Percentiles rank a stretch among this genome's conserved stretches.
Evolutionary conservation across 1,284 basidiomycete genomes (phyloP).

Genomic region (Cutaneotrichosporon sp.): DNA sequence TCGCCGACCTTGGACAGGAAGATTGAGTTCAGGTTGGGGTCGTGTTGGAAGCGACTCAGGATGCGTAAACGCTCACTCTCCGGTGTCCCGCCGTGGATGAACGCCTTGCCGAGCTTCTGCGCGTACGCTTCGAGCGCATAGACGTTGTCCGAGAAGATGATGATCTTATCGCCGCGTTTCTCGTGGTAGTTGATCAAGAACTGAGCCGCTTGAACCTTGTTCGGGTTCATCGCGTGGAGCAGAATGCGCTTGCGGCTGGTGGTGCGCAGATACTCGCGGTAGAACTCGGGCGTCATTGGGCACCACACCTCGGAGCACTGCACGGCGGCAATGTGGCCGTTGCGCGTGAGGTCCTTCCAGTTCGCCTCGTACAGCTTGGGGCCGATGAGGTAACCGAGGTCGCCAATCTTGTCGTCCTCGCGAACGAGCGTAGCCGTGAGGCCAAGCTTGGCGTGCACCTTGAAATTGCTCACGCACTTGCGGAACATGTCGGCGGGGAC

Average conservation of each 20-base stretch:
- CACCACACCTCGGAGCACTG: conserved; percentile 99
- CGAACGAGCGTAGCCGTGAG: conserved; percentile 86
- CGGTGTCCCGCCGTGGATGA: conserved; percentile 95
- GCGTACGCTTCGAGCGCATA: conserved; percentile 97
- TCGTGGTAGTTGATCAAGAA: conserved; percentile 99
- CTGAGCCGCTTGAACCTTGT: conserved; percentile 98
- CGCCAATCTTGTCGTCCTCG: conserved; percentile 98
- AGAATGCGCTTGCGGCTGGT: conserved; percentile 86
- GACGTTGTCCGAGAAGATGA: conserved; percentile 99
- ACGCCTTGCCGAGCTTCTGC: conserved; percentile 88
- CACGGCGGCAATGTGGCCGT: conserved; percentile 99
- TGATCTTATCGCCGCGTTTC: conserved; percentile 96
- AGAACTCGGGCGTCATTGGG: conserved; percentile 99
- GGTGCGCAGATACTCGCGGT: conserved; percentile 87
- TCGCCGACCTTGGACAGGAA: conserved; percentile 99
- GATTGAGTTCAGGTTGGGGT: conserved; percentile 95
- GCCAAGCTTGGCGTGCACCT: conserved; percentile 95
- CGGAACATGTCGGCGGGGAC: conserved; percentile 97
- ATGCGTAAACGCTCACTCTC: conserved; percentile 96
- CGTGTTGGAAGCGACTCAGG: conserved; percentile 92
- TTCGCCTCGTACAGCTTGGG: conserved; percentile 99
- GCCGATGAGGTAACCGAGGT: conserved; percentile 98
- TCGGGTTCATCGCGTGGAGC: conserved; percentile 99
- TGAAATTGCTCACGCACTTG: conserved; percentile 92
- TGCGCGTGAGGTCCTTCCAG: conserved; percentile 99